Conservation (phyloP, 164 flowering plant species). For the Protea cynaroides region DNA sequence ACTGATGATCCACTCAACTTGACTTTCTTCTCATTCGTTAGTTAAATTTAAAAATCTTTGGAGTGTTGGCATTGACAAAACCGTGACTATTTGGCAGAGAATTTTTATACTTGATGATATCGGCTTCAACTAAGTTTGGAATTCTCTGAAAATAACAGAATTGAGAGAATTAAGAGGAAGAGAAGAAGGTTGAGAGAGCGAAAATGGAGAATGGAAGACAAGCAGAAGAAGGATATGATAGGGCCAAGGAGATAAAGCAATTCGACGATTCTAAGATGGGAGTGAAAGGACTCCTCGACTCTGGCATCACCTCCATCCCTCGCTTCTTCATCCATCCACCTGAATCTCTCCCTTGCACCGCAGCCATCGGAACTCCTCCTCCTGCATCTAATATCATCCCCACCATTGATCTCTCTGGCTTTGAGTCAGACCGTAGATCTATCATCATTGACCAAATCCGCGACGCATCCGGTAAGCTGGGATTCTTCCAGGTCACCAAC, state of each 20-base stretch:
- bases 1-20: too few relatives aligned
- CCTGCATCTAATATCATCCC: slow-evolving; percentile 22
- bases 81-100: too few relatives aligned
- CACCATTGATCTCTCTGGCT: slow-evolving; percentile 33
- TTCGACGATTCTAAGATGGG: slow-evolving; percentile 67
- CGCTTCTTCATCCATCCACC: slow-evolving; percentile 52
- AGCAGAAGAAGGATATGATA: slow-evolving; percentile 19
- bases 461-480: slow-evolving; percentile 28
- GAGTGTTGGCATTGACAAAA: too few relatives aligned
- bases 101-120: too few relatives aligned
- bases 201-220: too few relatives aligned
- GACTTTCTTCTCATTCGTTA: too few relatives aligned
- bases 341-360: slow-evolving; percentile 14
- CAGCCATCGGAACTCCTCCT: not conserved
- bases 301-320: slow-evolving; percentile 56
- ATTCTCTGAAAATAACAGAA: too few relatives aligned
- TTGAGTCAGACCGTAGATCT: slow-evolving; percentile 15
- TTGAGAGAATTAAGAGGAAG: not conserved
- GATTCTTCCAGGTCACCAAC: slow-evolving; percentile 54
- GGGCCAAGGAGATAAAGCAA: slow-evolving; percentile 33
- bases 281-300: slow-evolving; percentile 61
- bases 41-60: too few relatives aligned
- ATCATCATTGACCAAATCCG: slow-evolving; percentile 26
- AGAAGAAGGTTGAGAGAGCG: not conserved
- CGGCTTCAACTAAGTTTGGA: too few relatives aligned